Evolutionary conservation across 495 filamentous ascomycete genomes (phyloP).

Genomic region (Cercophora scortea): DNA sequence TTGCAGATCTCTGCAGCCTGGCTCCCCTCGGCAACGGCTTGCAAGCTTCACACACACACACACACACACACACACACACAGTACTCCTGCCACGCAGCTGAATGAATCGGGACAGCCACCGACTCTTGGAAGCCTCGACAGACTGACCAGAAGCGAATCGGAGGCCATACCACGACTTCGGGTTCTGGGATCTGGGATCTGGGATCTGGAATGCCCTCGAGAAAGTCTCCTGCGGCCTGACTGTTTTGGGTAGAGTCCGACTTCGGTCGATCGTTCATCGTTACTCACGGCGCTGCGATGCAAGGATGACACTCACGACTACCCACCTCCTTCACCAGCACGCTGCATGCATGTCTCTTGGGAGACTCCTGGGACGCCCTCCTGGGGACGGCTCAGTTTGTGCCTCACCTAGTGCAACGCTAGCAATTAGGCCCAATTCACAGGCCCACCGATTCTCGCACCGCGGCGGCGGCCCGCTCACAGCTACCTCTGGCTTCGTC

Average conservation of each 20-base stretch:
- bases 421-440: background rate
- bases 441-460: background rate
- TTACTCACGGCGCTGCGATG: background rate
- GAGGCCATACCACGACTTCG: constrained; percentile 1
- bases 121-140: background rate
- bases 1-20: no score
- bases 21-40: no score
- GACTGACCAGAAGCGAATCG: background rate
- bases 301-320: background rate
- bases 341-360: background rate
- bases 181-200: background rate
- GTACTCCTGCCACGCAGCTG: background rate
- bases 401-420: background rate
- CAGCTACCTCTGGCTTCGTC: background rate
- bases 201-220: background rate
- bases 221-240: background rate
- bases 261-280: background rate
- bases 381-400: background rate
- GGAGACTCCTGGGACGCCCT: background rate
- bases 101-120: background rate
- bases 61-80: no score
- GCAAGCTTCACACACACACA: no score
- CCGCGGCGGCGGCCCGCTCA: background rate
- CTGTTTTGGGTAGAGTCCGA: background rate
- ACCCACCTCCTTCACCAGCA: no score